phyloP scores from a whole-genome alignment of 306 rosid species.

The Senna tora region DNA sequence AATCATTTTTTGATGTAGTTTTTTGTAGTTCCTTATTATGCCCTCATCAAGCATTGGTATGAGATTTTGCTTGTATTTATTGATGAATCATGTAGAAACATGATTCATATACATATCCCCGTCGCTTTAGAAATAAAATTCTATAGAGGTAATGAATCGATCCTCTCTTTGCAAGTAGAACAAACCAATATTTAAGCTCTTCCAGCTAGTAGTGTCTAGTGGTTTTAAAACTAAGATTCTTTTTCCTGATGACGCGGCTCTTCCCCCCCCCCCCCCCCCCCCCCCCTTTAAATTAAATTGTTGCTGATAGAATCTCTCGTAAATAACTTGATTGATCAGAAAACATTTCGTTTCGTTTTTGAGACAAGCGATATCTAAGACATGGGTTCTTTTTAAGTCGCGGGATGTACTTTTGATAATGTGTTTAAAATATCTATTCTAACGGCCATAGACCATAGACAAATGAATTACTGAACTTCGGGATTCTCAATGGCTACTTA shows the following conservation, averaged over 20 bases:
- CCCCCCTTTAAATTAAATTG: too few species aligned
- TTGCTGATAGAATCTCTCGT: not conserved
- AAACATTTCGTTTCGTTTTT: not conserved
- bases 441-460: not conserved
- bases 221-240: not conserved
- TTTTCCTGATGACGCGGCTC: too few species aligned
- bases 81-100: constrained; percentile 28
- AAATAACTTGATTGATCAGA: not conserved
- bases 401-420: not conserved
- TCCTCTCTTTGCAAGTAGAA: not conserved
- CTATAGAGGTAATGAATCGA: not conserved
- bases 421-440: not conserved
- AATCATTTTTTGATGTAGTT: not conserved
- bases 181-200: not conserved
- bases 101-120: constrained; percentile 26
- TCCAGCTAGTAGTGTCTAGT: not conserved
- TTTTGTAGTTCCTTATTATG: not conserved
- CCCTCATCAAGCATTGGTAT: constrained; percentile 16
- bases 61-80: constrained; percentile 32
- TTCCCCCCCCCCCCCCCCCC: too few species aligned
- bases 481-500: not conserved
- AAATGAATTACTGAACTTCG: not conserved
- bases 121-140: not conserved
- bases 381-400: not conserved
- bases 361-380: not conserved